A percentile compares a stretch with the other conserved stretches of the same genome.
phyloP scores from a whole-genome alignment of 345 rosid genomes.

The Euphorbia tirucalli region DNA sequence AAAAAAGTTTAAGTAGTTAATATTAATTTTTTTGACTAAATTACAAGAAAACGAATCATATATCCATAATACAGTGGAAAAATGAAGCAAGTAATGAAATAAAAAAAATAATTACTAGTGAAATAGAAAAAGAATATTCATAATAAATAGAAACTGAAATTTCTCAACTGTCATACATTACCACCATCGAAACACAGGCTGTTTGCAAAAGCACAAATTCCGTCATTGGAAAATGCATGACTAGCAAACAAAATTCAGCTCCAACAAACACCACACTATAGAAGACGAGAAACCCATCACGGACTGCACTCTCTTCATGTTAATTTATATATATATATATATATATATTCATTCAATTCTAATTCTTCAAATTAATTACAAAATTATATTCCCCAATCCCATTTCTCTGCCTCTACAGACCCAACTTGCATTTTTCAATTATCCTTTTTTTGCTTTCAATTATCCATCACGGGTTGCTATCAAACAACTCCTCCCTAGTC shows the following conservation, averaged over 20 bases:
- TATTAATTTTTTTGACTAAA: no score
- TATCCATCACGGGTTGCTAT: constrained; percentile 53
- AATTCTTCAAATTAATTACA: not conserved
- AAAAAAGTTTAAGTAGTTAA: no score
- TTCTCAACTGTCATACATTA: no score
- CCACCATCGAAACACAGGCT: no score
- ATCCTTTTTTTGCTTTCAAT: not conserved
- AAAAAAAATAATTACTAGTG: no score
- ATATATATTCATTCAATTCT: not conserved
- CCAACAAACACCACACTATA: not conserved
- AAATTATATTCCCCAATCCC: not conserved
- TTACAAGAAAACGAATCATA: no score
- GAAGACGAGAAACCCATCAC: no score
- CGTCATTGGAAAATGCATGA: not conserved
- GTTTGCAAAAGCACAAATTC: not conserved
- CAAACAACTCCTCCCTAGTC: constrained; percentile 41
- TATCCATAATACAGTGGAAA: no score
- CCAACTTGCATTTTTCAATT: not conserved
- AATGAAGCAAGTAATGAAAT: no score
- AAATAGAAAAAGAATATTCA: no score
- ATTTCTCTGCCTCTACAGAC: not conserved
- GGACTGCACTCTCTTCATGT: no score
- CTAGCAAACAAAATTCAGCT: not conserved
- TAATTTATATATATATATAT: not conserved
- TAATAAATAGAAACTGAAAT: no score